phyloP scores from a whole-genome alignment of 805 yeast genomes.

The Candida ovalis region DNA sequence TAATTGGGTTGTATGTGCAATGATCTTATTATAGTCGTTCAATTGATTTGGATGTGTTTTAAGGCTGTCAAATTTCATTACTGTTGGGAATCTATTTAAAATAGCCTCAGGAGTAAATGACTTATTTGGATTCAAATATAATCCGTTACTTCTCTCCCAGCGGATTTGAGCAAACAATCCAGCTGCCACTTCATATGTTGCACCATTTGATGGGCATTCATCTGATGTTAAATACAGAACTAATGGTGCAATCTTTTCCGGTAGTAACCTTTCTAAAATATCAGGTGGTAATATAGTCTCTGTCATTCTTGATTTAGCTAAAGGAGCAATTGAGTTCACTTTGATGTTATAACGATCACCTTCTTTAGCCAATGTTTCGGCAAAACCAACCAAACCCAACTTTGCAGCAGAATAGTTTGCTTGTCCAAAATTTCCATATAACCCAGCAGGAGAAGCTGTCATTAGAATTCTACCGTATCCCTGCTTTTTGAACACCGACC shows the following conservation, averaged over 20 bases:
- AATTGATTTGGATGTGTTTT: constrained; percentile 67
- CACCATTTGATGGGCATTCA: constrained; percentile 56
- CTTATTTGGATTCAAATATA: constrained; percentile 71
- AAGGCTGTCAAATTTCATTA: constrained; percentile 57
- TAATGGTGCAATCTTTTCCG: constrained; percentile 89
- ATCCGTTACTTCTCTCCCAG: constrained; percentile 93
- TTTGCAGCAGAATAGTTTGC: constrained; percentile 94
- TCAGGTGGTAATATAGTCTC: constrained; percentile 85
- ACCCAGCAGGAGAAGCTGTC: constrained; percentile 97
- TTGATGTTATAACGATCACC: constrained; percentile 80
- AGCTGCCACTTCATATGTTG: constrained; percentile 90
- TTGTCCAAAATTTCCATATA: constrained; percentile 96
- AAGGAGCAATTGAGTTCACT: constrained; percentile 87
- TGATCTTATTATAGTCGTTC: constrained; percentile 64
- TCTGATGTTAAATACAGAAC: constrained; percentile 79
- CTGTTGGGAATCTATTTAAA: constrained; percentile 58
- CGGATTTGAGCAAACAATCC: constrained; percentile 89
- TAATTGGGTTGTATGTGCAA: constrained; percentile 46
- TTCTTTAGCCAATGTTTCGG: constrained; percentile 93
- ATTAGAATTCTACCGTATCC: constrained; percentile 84
- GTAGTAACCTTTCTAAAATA: constrained; percentile 71
- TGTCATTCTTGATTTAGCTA: constrained; percentile 96
- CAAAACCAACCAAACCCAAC: constrained; percentile 82
- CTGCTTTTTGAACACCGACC: constrained; percentile 86
- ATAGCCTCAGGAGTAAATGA: constrained; percentile 83